Conservation (phyloP, 2,329 filamentous ascomycete species). For the Penicillium sumatraense region DNA sequence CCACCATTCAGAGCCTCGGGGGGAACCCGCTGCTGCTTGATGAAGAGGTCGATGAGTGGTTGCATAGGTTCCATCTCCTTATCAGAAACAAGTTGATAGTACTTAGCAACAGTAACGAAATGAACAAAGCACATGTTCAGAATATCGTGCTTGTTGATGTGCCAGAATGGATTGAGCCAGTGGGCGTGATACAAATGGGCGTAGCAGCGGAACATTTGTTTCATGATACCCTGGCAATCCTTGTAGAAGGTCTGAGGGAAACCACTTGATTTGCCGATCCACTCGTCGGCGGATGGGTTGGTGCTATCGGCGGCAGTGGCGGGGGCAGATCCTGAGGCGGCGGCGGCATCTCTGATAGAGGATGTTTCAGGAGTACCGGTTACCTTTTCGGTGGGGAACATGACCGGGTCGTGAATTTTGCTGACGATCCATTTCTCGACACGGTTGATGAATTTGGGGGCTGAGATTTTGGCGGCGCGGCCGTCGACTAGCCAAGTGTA, state of each 20-base stretch:
- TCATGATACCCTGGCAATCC: slow-evolving; percentile 91
- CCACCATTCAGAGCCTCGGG: slow-evolving; percentile 59
- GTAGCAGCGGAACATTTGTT: slow-evolving; percentile 98
- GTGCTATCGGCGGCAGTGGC: slow-evolving; percentile 39
- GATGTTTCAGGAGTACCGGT: slow-evolving; percentile 62
- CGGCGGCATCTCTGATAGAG: slow-evolving; percentile 58
- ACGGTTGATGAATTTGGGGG: slow-evolving; percentile 89
- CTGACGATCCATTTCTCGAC: slow-evolving; percentile 97
- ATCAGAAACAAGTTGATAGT: slow-evolving; percentile 81
- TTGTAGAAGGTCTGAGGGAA: slow-evolving; percentile 89
- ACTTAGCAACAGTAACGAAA: slow-evolving; percentile 79
- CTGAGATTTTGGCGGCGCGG: slow-evolving; percentile 87
- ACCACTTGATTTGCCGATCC: slow-evolving; percentile 89
- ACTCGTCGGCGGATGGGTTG: slow-evolving; percentile 66
- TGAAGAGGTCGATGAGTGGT: slow-evolving; percentile 89
- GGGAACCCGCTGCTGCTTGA: slow-evolving; percentile 84
- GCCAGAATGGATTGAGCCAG: slow-evolving; percentile 82
- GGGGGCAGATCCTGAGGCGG: slow-evolving; percentile 29
- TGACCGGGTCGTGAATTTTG: slow-evolving; percentile 86
- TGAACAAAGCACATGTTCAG: slow-evolving; percentile 88
- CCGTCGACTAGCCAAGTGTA: slow-evolving; percentile 95
- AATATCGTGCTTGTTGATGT: slow-evolving; percentile 72
- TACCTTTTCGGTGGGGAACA: slow-evolving; percentile 86
- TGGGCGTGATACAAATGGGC: slow-evolving; percentile 98
- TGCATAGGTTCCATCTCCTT: slow-evolving; percentile 96